These are phyloP conservation scores for Chlamydomonas incerta DNA, from an alignment of 139 green algal genomes.

Conservation along the genomic window DNA sequence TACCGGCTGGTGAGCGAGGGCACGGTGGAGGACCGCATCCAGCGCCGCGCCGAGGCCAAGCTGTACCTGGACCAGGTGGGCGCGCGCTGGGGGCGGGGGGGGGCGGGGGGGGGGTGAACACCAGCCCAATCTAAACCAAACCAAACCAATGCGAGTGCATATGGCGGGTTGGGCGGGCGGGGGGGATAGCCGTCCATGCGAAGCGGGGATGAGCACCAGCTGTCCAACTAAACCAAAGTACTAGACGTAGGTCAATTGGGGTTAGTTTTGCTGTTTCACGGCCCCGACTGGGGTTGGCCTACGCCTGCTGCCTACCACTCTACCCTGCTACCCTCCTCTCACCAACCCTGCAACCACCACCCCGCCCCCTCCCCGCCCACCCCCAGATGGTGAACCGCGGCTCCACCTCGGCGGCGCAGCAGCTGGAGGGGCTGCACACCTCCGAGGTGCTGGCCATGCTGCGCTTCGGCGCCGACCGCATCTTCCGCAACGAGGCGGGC, in stretches of 20 bases:
- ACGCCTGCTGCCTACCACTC: not conserved
- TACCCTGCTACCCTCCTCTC: not conserved
- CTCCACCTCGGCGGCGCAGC: constrained; percentile 50
- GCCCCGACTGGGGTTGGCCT: no score
- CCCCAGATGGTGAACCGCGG: constrained; percentile 78
- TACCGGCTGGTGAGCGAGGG: constrained; percentile 69
- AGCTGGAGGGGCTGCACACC: constrained; percentile 63
- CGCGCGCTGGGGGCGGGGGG: not conserved
- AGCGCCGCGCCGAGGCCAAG: constrained; percentile 77
- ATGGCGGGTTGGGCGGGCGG: no score
- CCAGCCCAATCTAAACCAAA: no score
- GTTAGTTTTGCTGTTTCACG: no score
- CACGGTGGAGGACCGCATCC: constrained; percentile 82
- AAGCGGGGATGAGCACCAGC: no score
- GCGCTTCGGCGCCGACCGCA: constrained; percentile 59
- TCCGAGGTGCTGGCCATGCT: constrained; percentile 79
- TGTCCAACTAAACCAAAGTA: no score
- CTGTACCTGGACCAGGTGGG: constrained; percentile 71
- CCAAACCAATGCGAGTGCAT: no score
- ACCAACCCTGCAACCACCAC: not conserved
- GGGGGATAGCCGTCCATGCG: no score
- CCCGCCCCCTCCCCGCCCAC: not conserved
- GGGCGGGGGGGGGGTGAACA: no score
- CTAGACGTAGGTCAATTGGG: no score
- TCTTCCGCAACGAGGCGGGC: constrained; percentile 59